phyloP scores from a whole-genome alignment of 176 grass and related monocot species.

The Hyparrhenia diplandra region DNA sequence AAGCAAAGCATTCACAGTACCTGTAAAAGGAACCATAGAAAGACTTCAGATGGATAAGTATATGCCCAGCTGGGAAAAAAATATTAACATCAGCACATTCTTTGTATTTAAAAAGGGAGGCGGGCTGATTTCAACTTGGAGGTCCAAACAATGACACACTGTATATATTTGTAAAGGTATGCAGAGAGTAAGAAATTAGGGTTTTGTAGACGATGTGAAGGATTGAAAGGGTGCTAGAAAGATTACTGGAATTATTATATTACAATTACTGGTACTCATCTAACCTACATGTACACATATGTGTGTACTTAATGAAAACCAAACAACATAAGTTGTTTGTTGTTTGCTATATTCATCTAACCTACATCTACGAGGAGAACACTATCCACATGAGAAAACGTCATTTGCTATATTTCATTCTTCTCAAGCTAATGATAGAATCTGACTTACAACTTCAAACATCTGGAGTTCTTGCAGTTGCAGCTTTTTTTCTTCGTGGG shows the following conservation, averaged over 20 bases:
- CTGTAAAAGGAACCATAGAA: constrained; percentile 38
- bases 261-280: background rate
- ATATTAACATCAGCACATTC: background rate
- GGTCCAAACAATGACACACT: constrained; percentile 14
- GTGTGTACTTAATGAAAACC: background rate
- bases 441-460: constrained; percentile 51
- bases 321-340: background rate
- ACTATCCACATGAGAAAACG: background rate
- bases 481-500: constrained; percentile 88
- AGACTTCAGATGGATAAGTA: constrained; percentile 16
- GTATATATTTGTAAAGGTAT: background rate
- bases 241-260: background rate
- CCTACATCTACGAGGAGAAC: background rate
- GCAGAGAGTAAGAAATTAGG: background rate
- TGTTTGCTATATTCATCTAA: background rate
- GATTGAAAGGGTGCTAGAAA: background rate
- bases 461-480: constrained; percentile 94
- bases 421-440: too few relatives aligned
- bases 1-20: constrained; percentile 98
- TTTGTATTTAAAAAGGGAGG: background rate
- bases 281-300: background rate
- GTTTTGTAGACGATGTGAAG: background rate
- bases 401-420: background rate
- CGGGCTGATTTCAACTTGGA: background rate
- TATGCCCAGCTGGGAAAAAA: background rate